Conservation (phyloP, 345 rosid genomes). For the Sisymbrium altissimum region DNA sequence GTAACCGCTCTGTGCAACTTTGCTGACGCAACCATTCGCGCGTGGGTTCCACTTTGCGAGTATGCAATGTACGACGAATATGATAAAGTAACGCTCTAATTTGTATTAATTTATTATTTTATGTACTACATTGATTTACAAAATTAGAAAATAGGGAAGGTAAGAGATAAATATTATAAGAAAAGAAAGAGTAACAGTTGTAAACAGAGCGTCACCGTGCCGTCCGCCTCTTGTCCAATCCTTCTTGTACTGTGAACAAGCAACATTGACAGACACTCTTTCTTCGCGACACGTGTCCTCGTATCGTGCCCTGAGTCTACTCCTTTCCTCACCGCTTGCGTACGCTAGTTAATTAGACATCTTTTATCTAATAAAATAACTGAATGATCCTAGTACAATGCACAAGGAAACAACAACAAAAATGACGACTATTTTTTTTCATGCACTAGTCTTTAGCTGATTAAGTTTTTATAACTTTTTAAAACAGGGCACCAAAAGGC, state of each 20-base stretch:
- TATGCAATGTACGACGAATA: background rate
- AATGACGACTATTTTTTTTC: background rate
- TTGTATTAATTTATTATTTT: background rate
- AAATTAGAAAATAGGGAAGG: background rate
- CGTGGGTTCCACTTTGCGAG: conserved; percentile 36
- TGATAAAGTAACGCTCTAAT: conserved; percentile 22
- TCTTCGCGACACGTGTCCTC: conserved; percentile 26
- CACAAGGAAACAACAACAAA: background rate
- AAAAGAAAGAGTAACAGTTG: conserved; percentile 25
- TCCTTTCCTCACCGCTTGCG: conserved; percentile 15
- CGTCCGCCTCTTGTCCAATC: conserved; percentile 55
- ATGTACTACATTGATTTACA: background rate
- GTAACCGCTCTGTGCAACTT: conserved; percentile 41
- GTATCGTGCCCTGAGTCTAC: background rate
- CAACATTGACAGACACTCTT: conserved; percentile 27
- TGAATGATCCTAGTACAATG: background rate
- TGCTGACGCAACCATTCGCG: conserved; percentile 34
- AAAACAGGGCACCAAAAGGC: background rate
- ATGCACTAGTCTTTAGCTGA: background rate
- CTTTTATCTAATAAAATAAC: background rate
- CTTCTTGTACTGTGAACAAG: conserved; percentile 42
- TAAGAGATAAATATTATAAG: background rate
- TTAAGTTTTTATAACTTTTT: background rate
- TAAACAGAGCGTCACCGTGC: conserved; percentile 53
- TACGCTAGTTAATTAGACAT: background rate